These are phyloP conservation scores for Trichoderma hamatum DNA, from an alignment of 2,329 filamentous ascomycete genomes.

Conservation along the genomic window DNA sequence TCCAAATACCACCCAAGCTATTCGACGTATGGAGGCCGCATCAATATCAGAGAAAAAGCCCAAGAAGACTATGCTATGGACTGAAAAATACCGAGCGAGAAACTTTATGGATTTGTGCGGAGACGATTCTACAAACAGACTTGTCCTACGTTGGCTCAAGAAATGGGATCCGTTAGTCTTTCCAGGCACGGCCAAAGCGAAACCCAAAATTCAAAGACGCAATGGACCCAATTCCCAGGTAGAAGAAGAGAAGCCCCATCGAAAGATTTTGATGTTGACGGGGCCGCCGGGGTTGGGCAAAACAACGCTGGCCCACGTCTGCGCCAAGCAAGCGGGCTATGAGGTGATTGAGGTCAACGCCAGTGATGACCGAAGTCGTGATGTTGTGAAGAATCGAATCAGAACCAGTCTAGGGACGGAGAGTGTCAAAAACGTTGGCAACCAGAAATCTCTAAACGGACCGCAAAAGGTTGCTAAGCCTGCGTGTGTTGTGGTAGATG, in stretches of 20 bases:
- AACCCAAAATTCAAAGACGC: slow-evolving; percentile 48
- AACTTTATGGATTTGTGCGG: slow-evolving; percentile 93
- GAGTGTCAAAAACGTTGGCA: slow-evolving; percentile 78
- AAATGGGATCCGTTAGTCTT: slow-evolving; percentile 93
- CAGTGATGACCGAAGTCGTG: slow-evolving; percentile 87
- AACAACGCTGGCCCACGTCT: slow-evolving; percentile 94
- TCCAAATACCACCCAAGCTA: slow-evolving; percentile 36
- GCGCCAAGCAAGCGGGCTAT: slow-evolving; percentile 91
- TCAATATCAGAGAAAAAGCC: slow-evolving; percentile 42
- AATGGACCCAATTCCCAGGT: slow-evolving; percentile 47
- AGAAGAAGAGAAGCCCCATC: slow-evolving; percentile 74
- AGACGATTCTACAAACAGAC: slow-evolving; percentile 89
- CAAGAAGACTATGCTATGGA: slow-evolving; percentile 74
- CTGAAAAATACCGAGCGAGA: slow-evolving; percentile 92
- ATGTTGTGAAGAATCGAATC: slow-evolving; percentile 90
- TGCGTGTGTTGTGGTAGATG: slow-evolving; percentile 91
- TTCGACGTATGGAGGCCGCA: slow-evolving; percentile 49
- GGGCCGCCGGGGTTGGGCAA: slow-evolving; percentile 94
- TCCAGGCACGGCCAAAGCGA: slow-evolving; percentile 69
- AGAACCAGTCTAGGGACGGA: slow-evolving; percentile 91
- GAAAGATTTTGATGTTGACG: slow-evolving; percentile 86
- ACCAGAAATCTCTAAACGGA: slow-evolving; percentile 57
- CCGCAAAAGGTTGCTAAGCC: slow-evolving; percentile 76
- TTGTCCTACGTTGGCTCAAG: slow-evolving; percentile 91
- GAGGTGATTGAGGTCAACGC: slow-evolving; percentile 98